These are phyloP conservation scores for Dryas alaskensis DNA, from an alignment of 306 rosid species.

Conservation along the genomic window DNA sequence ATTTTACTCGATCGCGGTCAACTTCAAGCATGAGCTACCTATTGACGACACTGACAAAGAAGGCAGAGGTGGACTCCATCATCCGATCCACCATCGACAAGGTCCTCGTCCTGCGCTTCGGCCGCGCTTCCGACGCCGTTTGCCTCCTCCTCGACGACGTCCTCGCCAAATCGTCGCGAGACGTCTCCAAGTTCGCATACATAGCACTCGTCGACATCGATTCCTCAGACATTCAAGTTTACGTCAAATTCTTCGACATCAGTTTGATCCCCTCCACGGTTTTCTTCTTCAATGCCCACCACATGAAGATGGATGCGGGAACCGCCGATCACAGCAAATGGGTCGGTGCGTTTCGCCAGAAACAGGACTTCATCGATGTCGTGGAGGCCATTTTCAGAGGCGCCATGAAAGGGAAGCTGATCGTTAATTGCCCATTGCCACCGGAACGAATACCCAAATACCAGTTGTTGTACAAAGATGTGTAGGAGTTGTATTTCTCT, in stretches of 20 bases:
- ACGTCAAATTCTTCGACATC: constrained; percentile 75
- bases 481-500: constrained; percentile 27
- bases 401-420: constrained; percentile 86
- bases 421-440: constrained; percentile 71
- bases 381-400: constrained; percentile 77
- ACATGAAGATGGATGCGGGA: constrained; percentile 96
- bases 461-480: constrained; percentile 69
- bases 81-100: constrained; percentile 78
- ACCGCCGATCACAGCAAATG: constrained; percentile 49
- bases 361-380: constrained; percentile 48
- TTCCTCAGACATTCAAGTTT: constrained; percentile 68
- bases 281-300: constrained; percentile 96
- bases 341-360: constrained; percentile 41
- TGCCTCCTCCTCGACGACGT: constrained; percentile 73
- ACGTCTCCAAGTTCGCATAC: constrained; percentile 78
- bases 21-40: constrained; percentile 33
- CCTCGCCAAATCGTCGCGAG: constrained; percentile 69
- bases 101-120: constrained; percentile 84
- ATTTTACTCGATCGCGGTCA: too few species aligned
- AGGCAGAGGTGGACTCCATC: constrained; percentile 65
- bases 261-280: constrained; percentile 68
- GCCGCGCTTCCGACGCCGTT: constrained; percentile 57
- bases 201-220: constrained; percentile 76
- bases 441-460: constrained; percentile 62
- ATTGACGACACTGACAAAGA: constrained; percentile 48